A percentile compares a stretch with the other conserved stretches of the same genome.
Evolutionary conservation across 148 eudicot species (phyloP).

Genomic region (Polygonum maritimum): DNA sequence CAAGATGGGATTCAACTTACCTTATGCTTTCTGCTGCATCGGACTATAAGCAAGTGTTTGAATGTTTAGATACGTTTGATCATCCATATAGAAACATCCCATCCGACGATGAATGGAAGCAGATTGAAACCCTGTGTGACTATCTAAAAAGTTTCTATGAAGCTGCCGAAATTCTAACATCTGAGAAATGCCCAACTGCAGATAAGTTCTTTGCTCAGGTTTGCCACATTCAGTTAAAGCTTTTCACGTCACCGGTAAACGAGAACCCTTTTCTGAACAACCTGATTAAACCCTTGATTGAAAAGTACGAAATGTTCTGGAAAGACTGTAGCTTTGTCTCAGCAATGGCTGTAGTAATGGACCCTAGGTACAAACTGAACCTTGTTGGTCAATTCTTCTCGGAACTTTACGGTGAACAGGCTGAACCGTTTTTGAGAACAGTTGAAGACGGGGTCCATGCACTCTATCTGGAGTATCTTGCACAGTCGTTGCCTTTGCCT

Average conservation of each 20-base stretch:
- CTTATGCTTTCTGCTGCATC: slow-evolving; percentile 69
- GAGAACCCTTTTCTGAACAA: slow-evolving; percentile 35
- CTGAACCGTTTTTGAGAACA: slow-evolving; percentile 38
- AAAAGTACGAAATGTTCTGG: slow-evolving; percentile 60
- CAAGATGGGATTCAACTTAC: slow-evolving; percentile 76
- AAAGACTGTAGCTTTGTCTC: slow-evolving; percentile 46
- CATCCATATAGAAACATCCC: slow-evolving; percentile 30
- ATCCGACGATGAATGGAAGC: slow-evolving; percentile 63
- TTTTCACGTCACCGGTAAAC: slow-evolving; percentile 36
- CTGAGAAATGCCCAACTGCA: slow-evolving; percentile 43
- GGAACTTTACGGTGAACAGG: slow-evolving; percentile 51
- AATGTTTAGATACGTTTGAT: slow-evolving; percentile 54
- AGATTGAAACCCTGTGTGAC: slow-evolving; percentile 48
- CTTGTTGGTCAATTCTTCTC: slow-evolving; percentile 46
- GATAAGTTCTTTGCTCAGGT: slow-evolving; percentile 50
- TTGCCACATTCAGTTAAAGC: slow-evolving; percentile 47
- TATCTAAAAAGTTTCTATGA: slow-evolving; percentile 52
- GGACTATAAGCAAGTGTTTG: slow-evolving; percentile 62
- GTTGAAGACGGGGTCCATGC: slow-evolving; percentile 57
- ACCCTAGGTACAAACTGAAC: slow-evolving; percentile 73
- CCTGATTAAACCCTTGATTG: slow-evolving; percentile 50
- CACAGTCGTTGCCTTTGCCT: slow-evolving; percentile 57
- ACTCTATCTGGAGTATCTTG: slow-evolving; percentile 59
- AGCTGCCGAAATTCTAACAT: slow-evolving; percentile 37
- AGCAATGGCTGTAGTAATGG: slow-evolving; percentile 79